Evolutionary conservation across 2,329 filamentous ascomycete species (phyloP).

Genomic region (Penicillium sp.): DNA sequence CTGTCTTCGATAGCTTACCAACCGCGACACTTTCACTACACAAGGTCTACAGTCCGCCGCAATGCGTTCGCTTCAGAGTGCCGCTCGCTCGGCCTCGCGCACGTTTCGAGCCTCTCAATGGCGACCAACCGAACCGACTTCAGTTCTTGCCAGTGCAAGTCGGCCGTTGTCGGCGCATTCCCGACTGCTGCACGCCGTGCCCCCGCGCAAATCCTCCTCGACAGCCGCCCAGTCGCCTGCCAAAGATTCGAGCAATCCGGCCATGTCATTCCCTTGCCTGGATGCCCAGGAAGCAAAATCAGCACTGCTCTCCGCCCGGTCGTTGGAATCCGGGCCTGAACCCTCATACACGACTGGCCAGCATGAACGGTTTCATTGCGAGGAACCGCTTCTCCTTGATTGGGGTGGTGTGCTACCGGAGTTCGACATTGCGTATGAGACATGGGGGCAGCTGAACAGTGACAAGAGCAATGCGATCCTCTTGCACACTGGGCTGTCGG

Average conservation of each 20-base stretch:
- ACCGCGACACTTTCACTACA: neutral
- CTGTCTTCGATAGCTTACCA: neutral
- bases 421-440: conserved; percentile 87
- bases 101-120: conserved; percentile 15
- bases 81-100: conserved; percentile 21
- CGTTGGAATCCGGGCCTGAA: conserved; percentile 75
- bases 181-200: conserved; percentile 22
- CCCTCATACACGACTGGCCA: conserved; percentile 89
- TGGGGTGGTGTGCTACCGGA: conserved; percentile 91
- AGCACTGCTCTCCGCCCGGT: conserved; percentile 65
- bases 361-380: conserved; percentile 73
- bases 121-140: conserved; percentile 10
- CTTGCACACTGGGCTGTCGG: conserved; percentile 88
- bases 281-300: conserved; percentile 79
- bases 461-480: conserved; percentile 86
- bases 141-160: conserved; percentile 9
- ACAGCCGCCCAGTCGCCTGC: conserved; percentile 17
- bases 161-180: conserved; percentile 20
- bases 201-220: conserved; percentile 20
- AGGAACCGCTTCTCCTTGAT: conserved; percentile 75
- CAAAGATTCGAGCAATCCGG: conserved; percentile 65
- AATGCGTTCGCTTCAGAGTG: conserved; percentile 24
- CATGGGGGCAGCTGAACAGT: conserved; percentile 78
- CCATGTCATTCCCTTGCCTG: conserved; percentile 85
- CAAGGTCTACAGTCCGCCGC: neutral